These are phyloP conservation scores for Nyctanthes arbortristis DNA, from an alignment of 257 asterid genomes.

Conservation along the genomic window DNA sequence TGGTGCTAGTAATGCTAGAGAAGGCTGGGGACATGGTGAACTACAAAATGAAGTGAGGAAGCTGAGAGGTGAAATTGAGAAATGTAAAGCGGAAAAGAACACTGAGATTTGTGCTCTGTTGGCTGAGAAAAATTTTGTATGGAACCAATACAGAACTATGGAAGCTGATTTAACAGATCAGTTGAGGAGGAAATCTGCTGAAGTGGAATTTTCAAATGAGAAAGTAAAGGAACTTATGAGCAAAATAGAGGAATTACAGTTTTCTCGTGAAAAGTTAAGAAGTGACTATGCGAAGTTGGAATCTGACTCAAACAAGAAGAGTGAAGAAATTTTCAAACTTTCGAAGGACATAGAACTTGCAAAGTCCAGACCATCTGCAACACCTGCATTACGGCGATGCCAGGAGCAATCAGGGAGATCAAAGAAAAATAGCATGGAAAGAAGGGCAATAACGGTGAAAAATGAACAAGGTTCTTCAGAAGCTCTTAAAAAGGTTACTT, in stretches of 20 bases:
- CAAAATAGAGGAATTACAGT: constrained; percentile 52
- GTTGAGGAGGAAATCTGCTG: constrained; percentile 44
- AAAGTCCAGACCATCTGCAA: constrained; percentile 38
- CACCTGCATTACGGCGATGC: constrained; percentile 50
- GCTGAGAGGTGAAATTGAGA: constrained; percentile 57
- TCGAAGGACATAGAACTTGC: constrained; percentile 45
- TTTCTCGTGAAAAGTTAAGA: constrained; percentile 42
- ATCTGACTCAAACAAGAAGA: constrained; percentile 47
- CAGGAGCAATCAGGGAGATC: constrained; percentile 24
- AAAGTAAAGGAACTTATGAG: constrained; percentile 43
- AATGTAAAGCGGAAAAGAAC: constrained; percentile 41
- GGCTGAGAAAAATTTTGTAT: constrained; percentile 67
- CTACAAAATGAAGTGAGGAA: constrained; percentile 51
- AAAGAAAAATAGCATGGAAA: constrained; percentile 22
- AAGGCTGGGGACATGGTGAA: constrained; percentile 31
- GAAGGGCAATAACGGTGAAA: constrained; percentile 30
- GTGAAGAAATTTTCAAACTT: constrained; percentile 51
- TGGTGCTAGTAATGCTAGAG: constrained; percentile 31
- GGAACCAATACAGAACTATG: constrained; percentile 73
- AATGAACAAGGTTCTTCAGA: constrained; percentile 38
- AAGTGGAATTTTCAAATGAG: constrained; percentile 55
- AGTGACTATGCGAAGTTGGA: constrained; percentile 42
- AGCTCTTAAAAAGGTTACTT: constrained; percentile 47
- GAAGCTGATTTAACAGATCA: constrained; percentile 51
- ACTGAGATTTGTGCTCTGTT: constrained; percentile 57